Conservation (phyloP, 495 filamentous ascomycete genomes). For the Rhizodiscina lignyota region DNA sequence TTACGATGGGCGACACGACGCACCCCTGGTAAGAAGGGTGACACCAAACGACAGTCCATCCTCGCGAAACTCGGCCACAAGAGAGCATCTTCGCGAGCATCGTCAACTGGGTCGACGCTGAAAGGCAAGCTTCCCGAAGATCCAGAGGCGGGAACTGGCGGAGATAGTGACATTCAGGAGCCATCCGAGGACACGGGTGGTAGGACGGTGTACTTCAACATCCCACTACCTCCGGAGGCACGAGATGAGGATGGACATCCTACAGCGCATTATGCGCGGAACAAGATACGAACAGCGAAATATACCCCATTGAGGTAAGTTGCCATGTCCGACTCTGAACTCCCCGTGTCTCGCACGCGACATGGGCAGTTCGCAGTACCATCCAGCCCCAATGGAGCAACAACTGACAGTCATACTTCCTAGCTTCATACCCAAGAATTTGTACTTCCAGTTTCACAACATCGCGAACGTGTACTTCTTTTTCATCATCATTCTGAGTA, state of each 20-base stretch:
- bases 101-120: slow-evolving; percentile 35
- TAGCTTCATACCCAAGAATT: slow-evolving; percentile 96
- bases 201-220: slow-evolving; percentile 59
- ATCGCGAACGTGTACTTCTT: slow-evolving; percentile 98
- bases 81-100: background rate
- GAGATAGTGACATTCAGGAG: slow-evolving; percentile 22
- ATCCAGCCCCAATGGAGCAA: too few species aligned
- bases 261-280: slow-evolving; percentile 52
- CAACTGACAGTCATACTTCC: too few species aligned
- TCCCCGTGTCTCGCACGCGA: too few species aligned
- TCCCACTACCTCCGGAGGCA: slow-evolving; percentile 59
- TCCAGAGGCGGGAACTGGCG: slow-evolving; percentile 23
- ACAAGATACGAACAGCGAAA: slow-evolving; percentile 96
- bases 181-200: slow-evolving; percentile 22
- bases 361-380: too few species aligned
- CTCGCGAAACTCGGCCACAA: slow-evolving; percentile 59
- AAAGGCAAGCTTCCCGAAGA: slow-evolving; percentile 52
- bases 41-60: slow-evolving; percentile 70
- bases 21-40: slow-evolving; percentile 50
- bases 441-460: slow-evolving; percentile 96
- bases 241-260: slow-evolving; percentile 74
- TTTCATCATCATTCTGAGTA: slow-evolving; percentile 84
- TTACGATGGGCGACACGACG: slow-evolving; percentile 92
- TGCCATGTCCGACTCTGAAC: too few species aligned
- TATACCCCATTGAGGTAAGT: slow-evolving; percentile 88